Evolutionary conservation across 139 green algal genomes (phyloP).

Genomic region (Zygnema circumcarinatum): DNA sequence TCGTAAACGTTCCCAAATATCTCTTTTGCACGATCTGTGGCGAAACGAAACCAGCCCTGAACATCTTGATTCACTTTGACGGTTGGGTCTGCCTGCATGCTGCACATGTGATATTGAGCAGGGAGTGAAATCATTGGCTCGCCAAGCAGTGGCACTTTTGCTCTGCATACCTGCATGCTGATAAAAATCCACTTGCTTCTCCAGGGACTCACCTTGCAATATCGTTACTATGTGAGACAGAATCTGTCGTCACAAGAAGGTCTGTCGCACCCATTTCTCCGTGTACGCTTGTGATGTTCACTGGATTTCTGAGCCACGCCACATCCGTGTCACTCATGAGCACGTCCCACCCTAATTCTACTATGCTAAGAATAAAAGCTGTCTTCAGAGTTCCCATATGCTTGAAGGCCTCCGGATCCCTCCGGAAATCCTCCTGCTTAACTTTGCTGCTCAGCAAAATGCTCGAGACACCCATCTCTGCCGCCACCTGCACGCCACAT

Average conservation of each 20-base stretch:
- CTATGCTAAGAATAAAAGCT: constrained; percentile 54
- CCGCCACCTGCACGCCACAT: constrained; percentile 16
- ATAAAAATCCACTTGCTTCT: too few relatives aligned
- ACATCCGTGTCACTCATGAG: constrained; percentile 62
- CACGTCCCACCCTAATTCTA: constrained; percentile 43
- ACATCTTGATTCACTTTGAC: constrained; percentile 2
- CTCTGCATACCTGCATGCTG: too few relatives aligned
- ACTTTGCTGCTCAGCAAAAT: constrained; percentile 11
- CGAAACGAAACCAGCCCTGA: constrained; percentile 40
- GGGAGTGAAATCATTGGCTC: neutral
- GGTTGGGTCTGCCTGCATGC: constrained; percentile 7
- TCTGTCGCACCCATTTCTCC: constrained; percentile 40
- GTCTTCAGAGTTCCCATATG: constrained; percentile 65
- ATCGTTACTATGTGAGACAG: constrained; percentile 31
- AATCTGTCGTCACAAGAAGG: constrained; percentile 55
- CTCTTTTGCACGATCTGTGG: constrained; percentile 6
- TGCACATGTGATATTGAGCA: neutral
- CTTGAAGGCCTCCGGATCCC: constrained; percentile 44
- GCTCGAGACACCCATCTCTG: neutral
- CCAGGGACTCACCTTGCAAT: neutral
- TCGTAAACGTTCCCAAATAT: constrained; percentile 52
- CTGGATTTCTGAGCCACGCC: constrained; percentile 60
- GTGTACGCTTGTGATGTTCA: constrained; percentile 1
- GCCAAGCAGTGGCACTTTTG: too few relatives aligned
- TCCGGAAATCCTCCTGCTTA: constrained; percentile 19